Evolutionary conservation across 768 basidiomycete genomes (phyloP).

Genomic region (Termitomyces sp.): DNA sequence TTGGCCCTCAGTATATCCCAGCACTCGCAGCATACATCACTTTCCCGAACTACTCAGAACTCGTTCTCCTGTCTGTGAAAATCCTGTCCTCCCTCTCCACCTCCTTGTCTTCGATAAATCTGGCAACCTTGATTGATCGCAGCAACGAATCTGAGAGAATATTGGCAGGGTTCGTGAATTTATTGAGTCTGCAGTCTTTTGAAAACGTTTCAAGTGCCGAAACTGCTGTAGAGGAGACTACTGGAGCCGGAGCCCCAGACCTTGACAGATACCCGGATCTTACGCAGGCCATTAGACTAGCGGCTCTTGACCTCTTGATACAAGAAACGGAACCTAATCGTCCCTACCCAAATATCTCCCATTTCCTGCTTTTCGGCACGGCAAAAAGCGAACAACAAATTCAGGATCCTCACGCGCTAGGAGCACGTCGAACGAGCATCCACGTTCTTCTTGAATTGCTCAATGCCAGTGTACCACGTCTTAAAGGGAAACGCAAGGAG

Average conservation of each 20-base stretch:
- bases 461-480: conserved; percentile 62
- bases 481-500: conserved; percentile 39
- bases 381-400: conserved; percentile 56
- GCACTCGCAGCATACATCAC: conserved; percentile 78
- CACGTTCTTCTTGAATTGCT: conserved; percentile 79
- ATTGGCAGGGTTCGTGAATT: conserved; percentile 66
- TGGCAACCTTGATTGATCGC: conserved; percentile 74
- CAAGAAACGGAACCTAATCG: conserved; percentile 60
- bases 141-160: conserved; percentile 85
- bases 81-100: conserved; percentile 64
- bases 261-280: conserved; percentile 38
- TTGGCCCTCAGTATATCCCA: conserved; percentile 66
- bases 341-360: conserved; percentile 77
- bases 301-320: conserved; percentile 78
- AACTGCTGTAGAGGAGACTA: conserved; percentile 50
- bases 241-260: conserved; percentile 71
- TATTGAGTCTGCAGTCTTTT: conserved; percentile 55
- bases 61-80: conserved; percentile 72
- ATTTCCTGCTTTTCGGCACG: conserved; percentile 79
- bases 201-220: conserved; percentile 61
- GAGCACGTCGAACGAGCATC: conserved; percentile 62
- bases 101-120: conserved; percentile 61
- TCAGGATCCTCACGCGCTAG: conserved; percentile 73
- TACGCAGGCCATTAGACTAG: conserved; percentile 65
- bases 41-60: conserved; percentile 64